Evolutionary conservation across 1,139 yeast species (phyloP).

Genomic region (Geotrichum fermentans): DNA sequence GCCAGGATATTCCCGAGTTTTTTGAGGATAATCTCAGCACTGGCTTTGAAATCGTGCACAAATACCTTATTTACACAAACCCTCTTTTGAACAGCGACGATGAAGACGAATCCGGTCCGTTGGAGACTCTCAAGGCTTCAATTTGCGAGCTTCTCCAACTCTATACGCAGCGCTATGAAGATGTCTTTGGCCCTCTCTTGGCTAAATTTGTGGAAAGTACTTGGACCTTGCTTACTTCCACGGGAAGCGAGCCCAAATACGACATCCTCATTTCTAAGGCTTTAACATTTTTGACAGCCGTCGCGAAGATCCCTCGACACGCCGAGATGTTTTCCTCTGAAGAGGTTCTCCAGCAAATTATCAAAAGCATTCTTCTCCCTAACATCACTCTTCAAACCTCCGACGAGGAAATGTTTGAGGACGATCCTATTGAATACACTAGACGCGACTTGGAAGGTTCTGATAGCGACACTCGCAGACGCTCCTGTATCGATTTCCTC

Average conservation of each 20-base stretch:
- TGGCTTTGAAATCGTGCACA: constrained; percentile 79
- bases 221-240: constrained; percentile 69
- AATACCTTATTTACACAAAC: constrained; percentile 62
- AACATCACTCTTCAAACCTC: constrained; percentile 72
- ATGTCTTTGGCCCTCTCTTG: constrained; percentile 73
- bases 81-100: constrained; percentile 51
- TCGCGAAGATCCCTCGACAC: constrained; percentile 64
- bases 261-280: constrained; percentile 82
- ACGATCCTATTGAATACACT: constrained; percentile 90
- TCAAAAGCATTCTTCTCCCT: constrained; percentile 81
- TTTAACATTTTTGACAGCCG: constrained; percentile 75
- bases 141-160: constrained; percentile 81
- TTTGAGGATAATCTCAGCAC: constrained; percentile 82
- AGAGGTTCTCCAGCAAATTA: constrained; percentile 65
- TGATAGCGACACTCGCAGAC: constrained; percentile 86
- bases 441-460: constrained; percentile 93
- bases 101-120: constrained; percentile 67
- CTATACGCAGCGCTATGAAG: constrained; percentile 87
- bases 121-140: constrained; percentile 73
- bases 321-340: constrained; percentile 61
- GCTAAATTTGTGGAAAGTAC: constrained; percentile 74
- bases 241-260: constrained; percentile 68
- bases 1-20: constrained; percentile 97
- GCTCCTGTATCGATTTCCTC: constrained; percentile 85
- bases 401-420: constrained; percentile 92